Evolutionary conservation across 345 rosid genomes (phyloP).

Genomic region (Syzygium aqueum): DNA sequence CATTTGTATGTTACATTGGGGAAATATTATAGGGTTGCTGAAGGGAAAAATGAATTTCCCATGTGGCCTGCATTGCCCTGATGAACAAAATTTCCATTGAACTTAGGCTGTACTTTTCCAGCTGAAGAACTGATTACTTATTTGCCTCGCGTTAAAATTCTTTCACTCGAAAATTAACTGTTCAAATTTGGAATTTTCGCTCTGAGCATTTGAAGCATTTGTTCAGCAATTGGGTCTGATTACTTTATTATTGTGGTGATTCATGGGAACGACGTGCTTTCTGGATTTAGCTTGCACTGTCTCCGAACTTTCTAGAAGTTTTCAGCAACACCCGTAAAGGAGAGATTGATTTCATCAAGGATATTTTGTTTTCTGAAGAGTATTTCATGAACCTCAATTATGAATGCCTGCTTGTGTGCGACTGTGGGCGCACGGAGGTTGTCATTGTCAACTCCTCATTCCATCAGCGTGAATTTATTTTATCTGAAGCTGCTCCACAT

Average conservation of each 20-base stretch:
- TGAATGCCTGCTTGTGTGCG: neutral
- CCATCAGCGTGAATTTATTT: neutral
- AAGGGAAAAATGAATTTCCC: neutral
- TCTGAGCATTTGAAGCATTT: neutral
- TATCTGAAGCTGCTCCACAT: neutral
- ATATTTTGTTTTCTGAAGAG: neutral
- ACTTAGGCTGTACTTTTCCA: neutral
- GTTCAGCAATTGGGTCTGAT: neutral
- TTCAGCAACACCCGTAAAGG: neutral
- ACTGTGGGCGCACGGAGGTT: neutral
- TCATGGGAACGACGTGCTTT: neutral
- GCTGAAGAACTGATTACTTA: neutral
- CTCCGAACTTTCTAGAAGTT: neutral
- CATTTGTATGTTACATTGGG: neutral
- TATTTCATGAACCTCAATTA: neutral
- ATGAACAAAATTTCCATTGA: neutral
- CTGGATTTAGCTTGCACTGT: neutral
- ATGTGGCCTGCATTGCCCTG: neutral
- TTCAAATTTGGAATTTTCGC: neutral
- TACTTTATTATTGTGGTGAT: neutral
- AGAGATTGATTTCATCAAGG: neutral
- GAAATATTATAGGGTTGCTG: neutral
- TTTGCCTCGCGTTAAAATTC: neutral
- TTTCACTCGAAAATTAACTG: neutral
- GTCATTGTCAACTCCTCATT: neutral